Base-by-base conservation (phyloP, 2,329 filamentous ascomycete genomes). In the Claviceps digitariae region DNA sequence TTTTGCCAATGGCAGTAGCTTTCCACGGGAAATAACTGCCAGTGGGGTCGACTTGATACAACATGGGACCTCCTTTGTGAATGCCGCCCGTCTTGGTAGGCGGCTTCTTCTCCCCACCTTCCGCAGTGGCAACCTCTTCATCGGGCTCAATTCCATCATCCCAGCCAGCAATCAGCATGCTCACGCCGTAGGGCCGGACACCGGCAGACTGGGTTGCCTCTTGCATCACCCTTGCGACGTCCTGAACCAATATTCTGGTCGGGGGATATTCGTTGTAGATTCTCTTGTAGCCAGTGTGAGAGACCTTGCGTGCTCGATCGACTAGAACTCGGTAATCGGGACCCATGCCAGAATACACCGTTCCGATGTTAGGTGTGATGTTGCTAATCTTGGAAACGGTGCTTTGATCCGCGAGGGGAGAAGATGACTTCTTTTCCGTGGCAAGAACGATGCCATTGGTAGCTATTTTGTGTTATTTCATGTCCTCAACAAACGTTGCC, bases 211-310 rank as follows among this genome's bases (percentile, higher is more conserved):
- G 93, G 56, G 93, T 98, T 57, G 93, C 93, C 74, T 98, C 93
- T 74, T 98, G 93, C 85, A 98, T 96, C 61, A 97, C 91, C 59
- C 90, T 82, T 56, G 93, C 93, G 54, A 98, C 90, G 66, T 98
- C 93, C 73, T 98, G 93, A 54, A 98, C 93, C 74, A 98, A 81
- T 85, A 98, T 98, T 70, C 93, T 84, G 54, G 93, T 98, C 6
- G 93, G 93, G n/a, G 93, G 93, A 75, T 98, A 98, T 75, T 98
- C 93, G 74, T 98, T 98, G 79, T 98, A 98, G 76, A 98, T 90
- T 71, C 93, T 89, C 82, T 98, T 98, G 83, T 98, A 98, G 70
- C 84, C 86, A 48, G 93, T 95, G 75, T 98, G 93, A 54, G 90
- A 95, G 61, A 96, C 93, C 74, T 97, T 98, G 67, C 93, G 90